Conservation (phyloP, 2,329 filamentous ascomycete genomes). For the Monilinia fructigena region DNA sequence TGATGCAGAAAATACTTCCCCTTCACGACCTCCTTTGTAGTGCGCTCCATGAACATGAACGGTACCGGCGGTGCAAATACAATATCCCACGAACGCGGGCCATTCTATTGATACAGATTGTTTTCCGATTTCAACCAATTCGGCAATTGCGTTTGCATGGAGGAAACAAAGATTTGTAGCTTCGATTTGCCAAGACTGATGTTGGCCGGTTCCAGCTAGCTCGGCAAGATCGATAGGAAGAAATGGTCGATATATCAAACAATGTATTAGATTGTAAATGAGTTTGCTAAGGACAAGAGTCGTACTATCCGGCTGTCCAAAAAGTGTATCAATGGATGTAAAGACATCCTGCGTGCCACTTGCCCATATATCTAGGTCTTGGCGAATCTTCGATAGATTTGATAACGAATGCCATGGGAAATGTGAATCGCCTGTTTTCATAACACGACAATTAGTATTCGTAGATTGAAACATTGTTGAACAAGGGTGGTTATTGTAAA, state of each 20-base stretch:
- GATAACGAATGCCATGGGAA: conserved; percentile 89
- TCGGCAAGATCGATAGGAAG: conserved; percentile 81
- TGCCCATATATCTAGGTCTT: conserved; percentile 83
- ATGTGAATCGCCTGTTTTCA: conserved; percentile 66
- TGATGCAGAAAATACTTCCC: conserved; percentile 56
- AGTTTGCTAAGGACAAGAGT: conserved; percentile 79
- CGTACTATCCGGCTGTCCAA: conserved; percentile 75
- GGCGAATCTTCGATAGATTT: conserved; percentile 79
- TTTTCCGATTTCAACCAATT: conserved; percentile 71
- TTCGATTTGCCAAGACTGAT: conserved; percentile 91
- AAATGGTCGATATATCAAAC: conserved; percentile 82
- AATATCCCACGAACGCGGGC: conserved; percentile 84
- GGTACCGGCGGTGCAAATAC: conserved; percentile 80
- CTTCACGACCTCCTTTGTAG: conserved; percentile 53
- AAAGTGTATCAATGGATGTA: conserved; percentile 70
- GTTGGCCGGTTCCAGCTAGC: conserved; percentile 74
- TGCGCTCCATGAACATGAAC: conserved; percentile 85
- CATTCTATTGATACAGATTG: conserved; percentile 75
- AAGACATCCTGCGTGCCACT: conserved; percentile 78
- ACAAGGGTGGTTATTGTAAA: conserved; percentile 3
- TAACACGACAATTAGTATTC: conserved; percentile 18
- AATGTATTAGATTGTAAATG: conserved; percentile 83
- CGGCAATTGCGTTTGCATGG: conserved; percentile 83
- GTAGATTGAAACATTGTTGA: background rate
- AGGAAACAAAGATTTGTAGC: conserved; percentile 84